Evolutionary conservation across 1,139 yeast species (phyloP).

Genomic region (Saccharomyces hybrid): DNA sequence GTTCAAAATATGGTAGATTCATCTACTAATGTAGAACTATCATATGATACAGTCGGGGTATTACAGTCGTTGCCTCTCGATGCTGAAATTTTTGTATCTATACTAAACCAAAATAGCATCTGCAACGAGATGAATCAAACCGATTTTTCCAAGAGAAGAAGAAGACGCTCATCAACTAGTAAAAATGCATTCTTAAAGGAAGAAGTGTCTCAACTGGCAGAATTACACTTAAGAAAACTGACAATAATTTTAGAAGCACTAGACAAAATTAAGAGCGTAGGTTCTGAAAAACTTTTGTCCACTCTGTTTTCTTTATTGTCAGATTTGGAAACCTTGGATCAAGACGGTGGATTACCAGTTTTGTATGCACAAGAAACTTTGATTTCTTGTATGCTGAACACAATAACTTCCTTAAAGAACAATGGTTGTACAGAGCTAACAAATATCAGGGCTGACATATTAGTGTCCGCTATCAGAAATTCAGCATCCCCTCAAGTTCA

Average conservation of each 20-base stretch:
- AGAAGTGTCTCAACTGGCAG: conserved; percentile 66
- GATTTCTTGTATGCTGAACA: conserved; percentile 75
- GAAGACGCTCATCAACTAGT: conserved; percentile 65
- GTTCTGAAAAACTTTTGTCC: conserved; percentile 46
- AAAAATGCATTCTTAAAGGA: conserved; percentile 67
- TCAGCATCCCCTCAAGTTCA: conserved; percentile 92
- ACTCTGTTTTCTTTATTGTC: conserved; percentile 65
- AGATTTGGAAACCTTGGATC: conserved; percentile 80
- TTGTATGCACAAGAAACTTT: conserved; percentile 84
- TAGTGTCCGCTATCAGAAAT: conserved; percentile 83
- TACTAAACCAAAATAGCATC: conserved; percentile 44
- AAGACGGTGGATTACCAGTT: conserved; percentile 86
- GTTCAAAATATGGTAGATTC: conserved; percentile 55
- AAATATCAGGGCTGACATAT: conserved; percentile 75
- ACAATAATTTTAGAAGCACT: conserved; percentile 75
- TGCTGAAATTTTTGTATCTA: conserved; percentile 40
- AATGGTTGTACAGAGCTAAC: conserved; percentile 47
- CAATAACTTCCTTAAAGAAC: conserved; percentile 49
- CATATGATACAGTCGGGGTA: conserved; percentile 48
- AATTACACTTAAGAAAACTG: conserved; percentile 65
- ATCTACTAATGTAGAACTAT: conserved; percentile 38
- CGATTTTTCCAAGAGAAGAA: conserved; percentile 60
- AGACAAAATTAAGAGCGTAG: conserved; percentile 41
- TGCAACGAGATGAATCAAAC: conserved; percentile 33
- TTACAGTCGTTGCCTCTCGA: conserved; percentile 44